Percentiles rank a stretch among this genome's conserved stretches.
Evolutionary conservation across 176 grass and related monocot genomes (phyloP).

Genomic region (Oryza officinalis): DNA sequence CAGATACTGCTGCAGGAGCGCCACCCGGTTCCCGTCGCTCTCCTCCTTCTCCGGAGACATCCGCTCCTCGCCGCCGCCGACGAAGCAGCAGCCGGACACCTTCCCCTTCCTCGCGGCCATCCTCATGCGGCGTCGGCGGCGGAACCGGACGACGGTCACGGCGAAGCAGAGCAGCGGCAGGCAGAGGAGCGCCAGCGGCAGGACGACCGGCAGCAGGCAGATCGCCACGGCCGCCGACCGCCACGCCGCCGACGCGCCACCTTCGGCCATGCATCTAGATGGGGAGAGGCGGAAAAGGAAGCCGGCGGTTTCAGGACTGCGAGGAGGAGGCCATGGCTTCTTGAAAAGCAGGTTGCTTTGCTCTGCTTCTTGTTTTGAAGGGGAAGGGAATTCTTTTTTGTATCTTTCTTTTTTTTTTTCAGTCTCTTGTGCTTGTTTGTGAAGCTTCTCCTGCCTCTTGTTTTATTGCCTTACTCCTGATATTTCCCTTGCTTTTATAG

Average conservation of each 20-base stretch:
- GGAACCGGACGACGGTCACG: slow-evolving; percentile 39
- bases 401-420: neutral
- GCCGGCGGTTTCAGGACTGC: neutral
- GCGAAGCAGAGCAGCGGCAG: slow-evolving; percentile 55
- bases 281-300: too few species aligned
- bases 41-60: neutral
- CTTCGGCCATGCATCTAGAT: slow-evolving; percentile 26
- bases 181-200: slow-evolving; percentile 54
- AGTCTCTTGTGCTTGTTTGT: neutral
- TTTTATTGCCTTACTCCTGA: neutral
- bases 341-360: neutral
- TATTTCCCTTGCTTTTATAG: neutral
- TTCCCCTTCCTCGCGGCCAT: neutral
- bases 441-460: slow-evolving; percentile 7
- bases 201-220: slow-evolving; percentile 45
- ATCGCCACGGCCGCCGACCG: slow-evolving; percentile 34
- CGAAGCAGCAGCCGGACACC: neutral
- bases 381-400: neutral
- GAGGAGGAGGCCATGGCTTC: neutral
- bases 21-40: neutral
- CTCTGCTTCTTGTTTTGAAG: neutral
- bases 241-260: slow-evolving; percentile 6
- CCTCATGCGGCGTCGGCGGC: slow-evolving; percentile 7
- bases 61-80: neutral
- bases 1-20: slow-evolving; percentile 62